These are phyloP conservation scores for Trametes sanguinea DNA, from an alignment of 768 basidiomycete genomes.

Conservation along the genomic window DNA sequence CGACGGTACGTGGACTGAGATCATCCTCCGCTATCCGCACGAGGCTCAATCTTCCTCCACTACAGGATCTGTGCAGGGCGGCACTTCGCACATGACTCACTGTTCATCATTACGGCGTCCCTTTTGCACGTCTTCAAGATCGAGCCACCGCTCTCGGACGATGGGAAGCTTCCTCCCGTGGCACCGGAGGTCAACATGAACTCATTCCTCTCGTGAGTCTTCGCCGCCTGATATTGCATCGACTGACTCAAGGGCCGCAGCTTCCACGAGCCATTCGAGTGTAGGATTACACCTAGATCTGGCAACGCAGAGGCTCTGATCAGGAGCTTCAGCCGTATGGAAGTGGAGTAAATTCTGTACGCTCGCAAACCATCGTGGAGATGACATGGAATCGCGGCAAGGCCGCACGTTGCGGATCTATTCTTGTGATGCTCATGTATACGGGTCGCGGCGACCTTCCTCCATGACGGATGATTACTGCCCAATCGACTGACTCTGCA, in stretches of 20 bases:
- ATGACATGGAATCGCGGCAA: too few species aligned
- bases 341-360: neutral
- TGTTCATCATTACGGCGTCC: constrained; percentile 14
- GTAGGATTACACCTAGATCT: neutral
- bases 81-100: neutral
- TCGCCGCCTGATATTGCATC: neutral
- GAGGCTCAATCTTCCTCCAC: neutral
- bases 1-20: neutral
- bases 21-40: neutral
- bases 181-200: neutral
- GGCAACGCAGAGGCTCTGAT: neutral
- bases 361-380: too few species aligned
- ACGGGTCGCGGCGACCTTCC: too few species aligned
- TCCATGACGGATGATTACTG: too few species aligned
- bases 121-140: constrained; percentile 12
- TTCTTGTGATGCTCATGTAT: too few species aligned
- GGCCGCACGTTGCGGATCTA: too few species aligned
- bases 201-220: constrained; percentile 1
- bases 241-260: neutral
- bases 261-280: neutral
- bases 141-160: neutral
- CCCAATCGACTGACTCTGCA: too few species aligned
- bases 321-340: neutral
- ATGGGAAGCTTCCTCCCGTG: neutral
- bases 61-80: constrained; percentile 13